Evolutionary conservation across 2,329 filamentous ascomycete genomes (phyloP), one percentile per base, ranked within the genome.

Genomic region (Cryphonectria nitschkei): DNA sequence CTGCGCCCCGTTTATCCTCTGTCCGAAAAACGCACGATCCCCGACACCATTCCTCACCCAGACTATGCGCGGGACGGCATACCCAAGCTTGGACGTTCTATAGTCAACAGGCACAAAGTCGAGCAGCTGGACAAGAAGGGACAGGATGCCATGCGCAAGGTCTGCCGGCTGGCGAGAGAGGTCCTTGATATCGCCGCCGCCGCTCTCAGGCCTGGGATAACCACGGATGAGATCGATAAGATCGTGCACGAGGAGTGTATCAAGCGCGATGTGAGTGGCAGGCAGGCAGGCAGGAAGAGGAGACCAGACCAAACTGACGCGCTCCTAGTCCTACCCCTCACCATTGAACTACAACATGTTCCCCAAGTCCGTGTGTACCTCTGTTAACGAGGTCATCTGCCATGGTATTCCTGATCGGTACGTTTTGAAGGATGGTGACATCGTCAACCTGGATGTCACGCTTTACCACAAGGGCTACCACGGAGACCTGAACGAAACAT

Each of bases 281-380:
- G 54, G 39, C 46, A 37, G n/a, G 61, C 34, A 52, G 37, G n/a
- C 3, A 46, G 34, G 39, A 52, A 26, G 50, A 26, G 34, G 6
- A 22, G n/a, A 37, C n/a, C 16, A 41, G 52, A 16, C 7, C 14
- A 52, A 26, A 41, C 65, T 71, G 62, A 72, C 54, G 16, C 37
- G 61, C 41, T 37, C 22, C 62, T 73, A 98, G 95, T 93, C 94
- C 13, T 98, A 98, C 80, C 95, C 95, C 0, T 98, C 95, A 0
- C 94, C 95, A 1, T 85, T 98, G 46, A 98, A 98, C 84, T 98
- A 98, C 83, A 93, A 93, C 84, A 87, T 95, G 81, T 99, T 98
- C 83, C 96, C 96, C 75, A 99, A 99, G 84, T 99, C 96, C 0
- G 93, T 98, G 73, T 99, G 96, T 83, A 98, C 95, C 3, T 98